Evolutionary conservation across 2,329 filamentous ascomycete genomes (phyloP), one percentile per base, ranked within the genome.

Genomic region (Phyllosticta capitalensis): DNA sequence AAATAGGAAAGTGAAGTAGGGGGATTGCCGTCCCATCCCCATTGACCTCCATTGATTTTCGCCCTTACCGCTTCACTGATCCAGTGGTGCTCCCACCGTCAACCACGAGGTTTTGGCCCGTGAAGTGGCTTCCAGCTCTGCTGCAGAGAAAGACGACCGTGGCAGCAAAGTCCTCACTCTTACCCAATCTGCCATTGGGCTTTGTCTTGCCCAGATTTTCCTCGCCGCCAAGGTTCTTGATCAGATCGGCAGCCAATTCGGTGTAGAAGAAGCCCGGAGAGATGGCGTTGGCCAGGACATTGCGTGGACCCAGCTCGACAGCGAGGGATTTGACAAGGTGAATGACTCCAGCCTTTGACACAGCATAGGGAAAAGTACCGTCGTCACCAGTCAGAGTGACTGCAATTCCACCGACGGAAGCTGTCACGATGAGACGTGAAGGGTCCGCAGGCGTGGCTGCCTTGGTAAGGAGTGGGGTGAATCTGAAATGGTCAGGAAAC

Each of bases 211-310:
- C 65, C 14, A 73, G 56, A 52, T 67, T 78, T 66, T 82, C 74
- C 2, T 74, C 71, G 12, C 72, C 72, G 3, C 72, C 72, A 3
- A 72, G 61, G 19, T 67, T 66, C 19, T 74, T 69, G 49, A 75
- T 75, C 54, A 74, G 62, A 3, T 69, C 71, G 30, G 70, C 69
- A 2, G 71, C 70, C 7, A 73, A 61, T 54, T 73, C 72, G 5
- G 70, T 71, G 1, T 71, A 70, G 62, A 75, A 72, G 63, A 74
- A 75, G 50, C 72, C 73, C 3, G 73, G 73, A 1, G 72, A 70
- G 21, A 75, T 67, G 3, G 70, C 69, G 61, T 75, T 75, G 30
- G 67, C 70, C 1, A 70, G 73, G 56, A 75, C 72, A 58, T 74
- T 72, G 14, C 69, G 65, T 3, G 72, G 73, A 10, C 71, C 72